These are phyloP conservation scores for Myriosclerotinia scirpicola DNA, from an alignment of 2,329 filamentous ascomycete genomes.

Conservation along the genomic window DNA sequence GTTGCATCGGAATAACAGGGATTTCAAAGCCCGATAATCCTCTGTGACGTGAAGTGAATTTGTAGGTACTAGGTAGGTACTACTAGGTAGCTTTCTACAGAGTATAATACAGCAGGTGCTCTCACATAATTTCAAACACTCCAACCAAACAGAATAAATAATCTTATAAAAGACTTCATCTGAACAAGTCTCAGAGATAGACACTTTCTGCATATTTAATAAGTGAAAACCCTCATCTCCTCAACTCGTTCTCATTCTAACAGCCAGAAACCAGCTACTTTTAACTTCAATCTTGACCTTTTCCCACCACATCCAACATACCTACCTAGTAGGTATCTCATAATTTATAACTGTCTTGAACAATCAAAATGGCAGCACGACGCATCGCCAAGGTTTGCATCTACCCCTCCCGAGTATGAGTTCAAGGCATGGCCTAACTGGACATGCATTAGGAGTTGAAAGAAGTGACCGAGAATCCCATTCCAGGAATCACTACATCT, in stretches of 20 bases:
- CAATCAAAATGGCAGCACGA: slow-evolving; percentile 36
- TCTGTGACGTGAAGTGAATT: background rate
- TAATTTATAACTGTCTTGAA: slow-evolving; percentile 7
- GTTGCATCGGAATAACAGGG: slow-evolving; percentile 10
- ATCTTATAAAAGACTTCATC: background rate
- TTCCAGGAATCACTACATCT: slow-evolving; percentile 55
- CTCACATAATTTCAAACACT: slow-evolving; percentile 15
- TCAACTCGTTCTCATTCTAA: background rate
- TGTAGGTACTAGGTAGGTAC: no score
- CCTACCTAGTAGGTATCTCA: background rate
- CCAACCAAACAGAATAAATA: background rate
- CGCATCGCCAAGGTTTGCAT: slow-evolving; percentile 35
- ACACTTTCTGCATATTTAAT: background rate
- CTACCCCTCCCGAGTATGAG: background rate
- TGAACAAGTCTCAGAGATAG: background rate
- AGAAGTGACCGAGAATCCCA: slow-evolving; percentile 57
- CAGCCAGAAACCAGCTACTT: background rate
- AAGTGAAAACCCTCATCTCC: background rate
- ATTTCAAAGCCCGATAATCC: background rate
- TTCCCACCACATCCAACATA: slow-evolving; percentile 7
- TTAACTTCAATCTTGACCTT: background rate
- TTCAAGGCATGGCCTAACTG: slow-evolving; percentile 8
- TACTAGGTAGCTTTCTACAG: slow-evolving; percentile 6
- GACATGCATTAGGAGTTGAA: slow-evolving; percentile 53
- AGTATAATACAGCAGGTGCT: background rate